Evolutionary conservation across 2,329 filamentous ascomycete species (phyloP), one percentile per base, ranked within the genome.

Genomic region (Penicillium sp.): DNA sequence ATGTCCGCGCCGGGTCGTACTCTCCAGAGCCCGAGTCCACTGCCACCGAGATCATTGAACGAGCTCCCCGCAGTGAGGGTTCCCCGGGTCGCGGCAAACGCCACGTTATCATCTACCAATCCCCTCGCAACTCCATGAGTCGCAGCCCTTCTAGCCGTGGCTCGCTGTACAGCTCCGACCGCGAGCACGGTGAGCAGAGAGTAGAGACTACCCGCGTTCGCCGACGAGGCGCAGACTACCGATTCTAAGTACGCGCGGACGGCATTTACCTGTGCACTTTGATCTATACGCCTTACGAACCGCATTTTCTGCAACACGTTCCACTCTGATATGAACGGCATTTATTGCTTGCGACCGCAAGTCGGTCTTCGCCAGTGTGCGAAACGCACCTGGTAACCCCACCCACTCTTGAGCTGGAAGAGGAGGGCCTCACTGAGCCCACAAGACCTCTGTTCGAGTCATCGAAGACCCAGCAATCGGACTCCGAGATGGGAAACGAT

Each of bases 101-200:
- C 32, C 65, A 60, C 32, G 54, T 63, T 24, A 69, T 68, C 38
- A 52, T 68, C 54, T 69, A 69, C 54, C 63, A 58, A 11, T 64
- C 62, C 6, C 61, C 65, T 24, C 63, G 63, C 22, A 54, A 54
- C 44, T 67, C 65, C 7, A 56, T 63, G 22, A 66, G 55, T 51
- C 61, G 66, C 10, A 65, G 65, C 29, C 65, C 65, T 9, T 58
- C 62, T 20, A 67, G 57, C 58, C 60, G 67, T 18, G 67, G 67
- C 11, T 69, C 67, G 3, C 51, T 69, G 26, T 69, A 69, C 40
- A 57, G 64, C 28, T 49, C 57, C 5, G 67, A 69, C 45, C 56
- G 51, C n/a, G 57, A 58, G 18, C 64, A 66, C 45, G 64, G 62
- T 14, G 66, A 66, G 49, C 66, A 65, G 13, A 56, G 53, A 22